These are phyloP conservation scores for Hippophae rhamnoides DNA, from an alignment of 306 rosid genomes.

Conservation along the genomic window DNA sequence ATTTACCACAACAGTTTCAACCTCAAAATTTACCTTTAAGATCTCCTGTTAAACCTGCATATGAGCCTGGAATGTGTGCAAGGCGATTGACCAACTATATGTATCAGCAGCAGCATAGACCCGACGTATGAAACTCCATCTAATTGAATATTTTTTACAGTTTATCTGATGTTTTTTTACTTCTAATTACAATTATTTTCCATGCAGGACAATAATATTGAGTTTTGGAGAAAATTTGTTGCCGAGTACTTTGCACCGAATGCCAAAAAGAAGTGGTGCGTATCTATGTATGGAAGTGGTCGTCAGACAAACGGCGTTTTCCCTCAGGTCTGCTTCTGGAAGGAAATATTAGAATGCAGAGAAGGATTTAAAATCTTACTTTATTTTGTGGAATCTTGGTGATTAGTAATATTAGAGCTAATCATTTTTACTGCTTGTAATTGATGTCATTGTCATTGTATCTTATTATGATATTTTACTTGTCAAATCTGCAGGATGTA, in stretches of 20 bases:
- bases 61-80: slow-evolving; percentile 98
- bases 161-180: slow-evolving; percentile 9
- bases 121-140: slow-evolving; percentile 49
- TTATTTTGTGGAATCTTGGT: neutral
- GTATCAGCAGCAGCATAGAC: slow-evolving; percentile 94
- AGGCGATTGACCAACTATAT: slow-evolving; percentile 86
- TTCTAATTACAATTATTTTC: slow-evolving; percentile 18
- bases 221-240: slow-evolving; percentile 98
- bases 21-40: slow-evolving; percentile 69
- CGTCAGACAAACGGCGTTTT: slow-evolving; percentile 93
- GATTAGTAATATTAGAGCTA: too few species aligned
- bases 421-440: neutral
- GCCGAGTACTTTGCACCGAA: slow-evolving; percentile 85
- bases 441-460: neutral
- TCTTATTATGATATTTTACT: neutral
- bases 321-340: slow-evolving; percentile 64
- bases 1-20: slow-evolving; percentile 71
- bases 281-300: slow-evolving; percentile 93
- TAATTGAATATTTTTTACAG: slow-evolving; percentile 4
- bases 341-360: neutral
- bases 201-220: slow-evolving; percentile 76
- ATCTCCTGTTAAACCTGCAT: slow-evolving; percentile 66
- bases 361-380: neutral
- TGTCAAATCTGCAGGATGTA: slow-evolving; percentile 63
- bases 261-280: slow-evolving; percentile 99